Base-by-base conservation (phyloP, 768 basidiomycete genomes). In the Lyophyllum semitale region DNA sequence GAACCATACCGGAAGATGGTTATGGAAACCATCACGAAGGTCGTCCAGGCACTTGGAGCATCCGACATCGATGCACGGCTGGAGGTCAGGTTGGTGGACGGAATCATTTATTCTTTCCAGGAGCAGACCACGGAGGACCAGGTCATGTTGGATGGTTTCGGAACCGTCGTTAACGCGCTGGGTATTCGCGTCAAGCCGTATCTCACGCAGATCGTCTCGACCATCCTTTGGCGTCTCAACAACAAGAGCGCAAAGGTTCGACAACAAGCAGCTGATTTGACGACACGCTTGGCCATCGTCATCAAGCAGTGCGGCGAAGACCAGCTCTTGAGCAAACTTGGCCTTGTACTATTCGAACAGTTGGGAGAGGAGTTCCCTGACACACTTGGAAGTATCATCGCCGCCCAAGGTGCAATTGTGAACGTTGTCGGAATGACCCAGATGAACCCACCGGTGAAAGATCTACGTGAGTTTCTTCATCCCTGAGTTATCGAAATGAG, bases 341-440 rank as follows among this genome's bases (percentile, higher is more conserved):
- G 97, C 41, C 82, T 98, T 30, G 96, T 98, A 6, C 77, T 99
- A 55, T 99, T 98, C 69, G 97, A 98, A 70, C 97, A 99, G 71
- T 83, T 99, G 49, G 97, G 97, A 70, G 96, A 98, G 76, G 97
- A 99, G 76, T 99, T 98, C 66, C 97, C 97, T 15, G 97, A 99
- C 71, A 98, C 97, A 0, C 83, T 99, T 30, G 97, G 97, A 69
- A 98, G 96, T 77, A 96, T 99, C 72, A 99, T 98, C 71, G 95
- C 96, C 45, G 97, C 97, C 41, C 93, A 95, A 66, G 96, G 94
- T 59, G 97, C 97, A 44, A 98, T 99, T 65, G 97, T 97, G 61
- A 98, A 98, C 64, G 97, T 98, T 47, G 97, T 99, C 59, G 97
- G 97, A 73, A 99, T 98, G 97, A 97, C 97, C 9, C 94, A 98